Evolutionary conservation across 2,329 filamentous ascomycete species (phyloP).

Genomic region (Akanthomyces muscarius): DNA sequence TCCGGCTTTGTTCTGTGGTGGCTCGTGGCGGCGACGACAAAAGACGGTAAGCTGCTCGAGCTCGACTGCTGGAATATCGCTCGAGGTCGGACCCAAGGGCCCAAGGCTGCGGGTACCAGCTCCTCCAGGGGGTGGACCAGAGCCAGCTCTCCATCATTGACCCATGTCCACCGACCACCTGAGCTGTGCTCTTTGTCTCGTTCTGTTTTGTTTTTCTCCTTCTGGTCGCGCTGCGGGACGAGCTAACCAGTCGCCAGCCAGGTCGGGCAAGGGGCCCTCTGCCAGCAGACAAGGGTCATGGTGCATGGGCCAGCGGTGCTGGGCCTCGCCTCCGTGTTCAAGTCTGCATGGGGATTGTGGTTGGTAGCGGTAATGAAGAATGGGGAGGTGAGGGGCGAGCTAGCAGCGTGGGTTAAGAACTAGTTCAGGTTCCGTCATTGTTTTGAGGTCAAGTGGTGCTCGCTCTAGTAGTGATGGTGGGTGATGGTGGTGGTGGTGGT

Average conservation of each 20-base stretch:
- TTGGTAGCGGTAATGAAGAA: slow-evolving; percentile 6
- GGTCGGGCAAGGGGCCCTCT: slow-evolving; percentile 9
- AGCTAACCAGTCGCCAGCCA: slow-evolving; percentile 3
- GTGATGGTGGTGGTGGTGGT: not conserved
- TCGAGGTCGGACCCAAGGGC: slow-evolving; percentile 2
- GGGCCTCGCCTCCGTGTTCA: slow-evolving; percentile 3
- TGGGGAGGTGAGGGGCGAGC: slow-evolving; percentile 13
- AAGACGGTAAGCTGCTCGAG: slow-evolving; percentile 14
- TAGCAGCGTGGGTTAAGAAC: not conserved
- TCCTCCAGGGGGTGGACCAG: slow-evolving; percentile 8
- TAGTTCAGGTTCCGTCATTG: slow-evolving; percentile 5
- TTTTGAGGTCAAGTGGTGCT: slow-evolving; percentile 11
- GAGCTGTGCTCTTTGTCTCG: slow-evolving; percentile 1
- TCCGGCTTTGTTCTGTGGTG: not conserved
- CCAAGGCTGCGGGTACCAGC: slow-evolving; percentile 16
- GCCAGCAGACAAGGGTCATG: not conserved
- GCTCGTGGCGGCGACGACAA: slow-evolving; percentile 11
- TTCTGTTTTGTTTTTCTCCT: slow-evolving; percentile 7
- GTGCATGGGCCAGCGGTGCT: slow-evolving; percentile 10
- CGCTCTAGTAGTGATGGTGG: not conserved
- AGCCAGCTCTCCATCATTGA: not conserved
- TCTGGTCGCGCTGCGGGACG: slow-evolving; percentile 8
- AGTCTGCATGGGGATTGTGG: slow-evolving; percentile 9
- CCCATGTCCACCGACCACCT: not conserved
- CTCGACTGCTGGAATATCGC: not conserved